Percentiles rank a stretch among this genome's conserved stretches.
These are phyloP conservation scores for Spizellomyces punctatus DNA, from an alignment of 192 early-diverging fungal genomes.

Conservation along the genomic window DNA sequence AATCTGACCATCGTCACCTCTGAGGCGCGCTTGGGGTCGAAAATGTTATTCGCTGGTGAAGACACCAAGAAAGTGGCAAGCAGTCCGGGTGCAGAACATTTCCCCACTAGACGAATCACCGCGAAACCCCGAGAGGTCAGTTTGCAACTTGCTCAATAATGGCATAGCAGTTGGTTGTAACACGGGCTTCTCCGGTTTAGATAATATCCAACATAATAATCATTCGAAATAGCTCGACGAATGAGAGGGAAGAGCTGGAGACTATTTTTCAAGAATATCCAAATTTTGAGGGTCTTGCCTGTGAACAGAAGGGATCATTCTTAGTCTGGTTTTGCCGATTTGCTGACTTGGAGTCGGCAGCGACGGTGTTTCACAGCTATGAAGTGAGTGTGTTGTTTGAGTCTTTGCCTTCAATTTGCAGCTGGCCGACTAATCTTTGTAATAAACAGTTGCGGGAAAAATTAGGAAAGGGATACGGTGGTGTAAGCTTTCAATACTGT, in stretches of 20 bases:
- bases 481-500: constrained; percentile 32
- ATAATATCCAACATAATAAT: constrained; percentile 27
- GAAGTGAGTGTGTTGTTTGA: constrained; percentile 17
- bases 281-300: constrained; percentile 21
- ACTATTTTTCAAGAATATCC: constrained; percentile 5
- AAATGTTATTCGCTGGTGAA: not conserved
- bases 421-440: not conserved
- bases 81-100: constrained; percentile 20
- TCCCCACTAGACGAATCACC: not conserved
- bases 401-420: not conserved
- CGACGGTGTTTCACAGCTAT: constrained; percentile 18
- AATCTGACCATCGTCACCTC: not conserved
- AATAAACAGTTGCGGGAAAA: constrained; percentile 19
- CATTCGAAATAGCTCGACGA: constrained; percentile 19
- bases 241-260: constrained; percentile 9
- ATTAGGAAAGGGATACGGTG: constrained; percentile 27
- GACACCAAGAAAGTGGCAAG: not conserved
- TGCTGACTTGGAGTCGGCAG: constrained; percentile 21
- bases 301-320: not conserved
- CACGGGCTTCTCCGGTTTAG: constrained; percentile 7
- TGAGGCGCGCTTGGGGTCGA: not conserved
- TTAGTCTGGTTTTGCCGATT: constrained; percentile 19
- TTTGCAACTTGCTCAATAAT: not conserved
- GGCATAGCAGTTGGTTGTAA: not conserved
- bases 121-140: not conserved